These are phyloP conservation scores for Coccomyxa sp. DNA, from an alignment of 139 green algal species.

Conservation along the genomic window DNA sequence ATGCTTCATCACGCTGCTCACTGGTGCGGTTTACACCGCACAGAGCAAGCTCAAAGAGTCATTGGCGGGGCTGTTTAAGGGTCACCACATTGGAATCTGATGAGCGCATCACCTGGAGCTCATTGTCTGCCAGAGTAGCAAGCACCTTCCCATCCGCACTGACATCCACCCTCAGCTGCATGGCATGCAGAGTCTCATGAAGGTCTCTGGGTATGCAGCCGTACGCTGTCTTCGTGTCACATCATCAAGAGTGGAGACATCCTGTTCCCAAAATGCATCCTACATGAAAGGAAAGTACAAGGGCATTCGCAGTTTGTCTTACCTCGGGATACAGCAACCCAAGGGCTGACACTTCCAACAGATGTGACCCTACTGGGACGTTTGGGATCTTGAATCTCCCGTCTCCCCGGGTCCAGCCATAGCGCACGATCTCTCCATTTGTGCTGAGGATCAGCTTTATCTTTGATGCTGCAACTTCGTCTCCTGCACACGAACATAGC, in stretches of 20 bases:
- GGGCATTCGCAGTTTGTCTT: neutral
- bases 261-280: too few species aligned
- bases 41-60: too few species aligned
- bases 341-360: constrained; percentile 19
- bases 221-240: neutral
- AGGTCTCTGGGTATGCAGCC: too few species aligned
- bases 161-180: neutral
- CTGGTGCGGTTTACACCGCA: too few species aligned
- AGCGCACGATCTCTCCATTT: constrained; percentile 7
- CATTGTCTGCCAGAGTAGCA: neutral
- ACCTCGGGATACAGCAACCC: constrained; percentile 30
- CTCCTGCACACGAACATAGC: constrained; percentile 11
- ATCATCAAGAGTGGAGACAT: neutral
- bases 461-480: neutral
- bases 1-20: too few species aligned
- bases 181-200: too few species aligned
- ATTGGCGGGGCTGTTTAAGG: too few species aligned
- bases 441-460: constrained; percentile 23
- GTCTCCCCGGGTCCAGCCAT: constrained; percentile 19
- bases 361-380: constrained; percentile 33
- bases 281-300: neutral
- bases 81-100: too few species aligned
- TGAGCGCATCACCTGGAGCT: neutral
- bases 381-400: constrained; percentile 32
- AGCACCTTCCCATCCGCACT: neutral